Conservation (phyloP, 768 basidiomycete genomes). For the Brasilioporus rufonigricans region DNA sequence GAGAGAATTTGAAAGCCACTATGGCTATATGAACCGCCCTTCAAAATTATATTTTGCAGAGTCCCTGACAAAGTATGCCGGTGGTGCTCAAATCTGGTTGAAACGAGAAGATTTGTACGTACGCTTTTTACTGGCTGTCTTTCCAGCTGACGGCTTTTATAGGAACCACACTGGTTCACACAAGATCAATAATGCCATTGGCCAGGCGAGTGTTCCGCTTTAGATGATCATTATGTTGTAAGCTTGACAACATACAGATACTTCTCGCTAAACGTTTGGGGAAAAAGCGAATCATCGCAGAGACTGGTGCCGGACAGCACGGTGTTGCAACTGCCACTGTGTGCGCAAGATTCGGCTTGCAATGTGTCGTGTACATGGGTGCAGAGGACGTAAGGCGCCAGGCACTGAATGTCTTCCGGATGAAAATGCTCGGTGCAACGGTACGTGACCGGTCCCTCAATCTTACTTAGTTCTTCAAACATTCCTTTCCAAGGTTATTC, state of each 20-base stretch:
- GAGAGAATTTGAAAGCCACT: slow-evolving; percentile 86
- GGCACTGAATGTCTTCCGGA: slow-evolving; percentile 96
- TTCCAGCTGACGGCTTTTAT: slow-evolving; percentile 4
- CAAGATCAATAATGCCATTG: slow-evolving; percentile 99
- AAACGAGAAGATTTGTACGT: slow-evolving; percentile 90
- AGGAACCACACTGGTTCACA: slow-evolving; percentile 99
- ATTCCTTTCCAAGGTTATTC: slow-evolving; percentile 63
- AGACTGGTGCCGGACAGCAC: slow-evolving; percentile 98
- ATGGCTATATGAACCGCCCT: slow-evolving; percentile 93
- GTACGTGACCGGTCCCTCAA: slow-evolving; percentile 33
- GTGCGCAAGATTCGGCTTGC: slow-evolving; percentile 93
- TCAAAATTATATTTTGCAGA: slow-evolving; percentile 90
- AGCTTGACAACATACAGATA: slow-evolving; percentile 49
- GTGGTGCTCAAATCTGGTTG: slow-evolving; percentile 96
- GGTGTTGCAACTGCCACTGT: slow-evolving; percentile 99
- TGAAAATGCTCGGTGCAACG: slow-evolving; percentile 95
- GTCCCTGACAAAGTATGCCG: slow-evolving; percentile 83
- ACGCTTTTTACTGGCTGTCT: not conserved
- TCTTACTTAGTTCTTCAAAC: not conserved
- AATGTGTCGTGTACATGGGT: slow-evolving; percentile 98
- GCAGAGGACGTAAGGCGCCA: slow-evolving; percentile 95
- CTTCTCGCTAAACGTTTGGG: slow-evolving; percentile 91
- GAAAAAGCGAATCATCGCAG: slow-evolving; percentile 96
- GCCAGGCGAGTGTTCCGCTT: slow-evolving; percentile 57
- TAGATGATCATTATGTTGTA: not conserved